phyloP scores from a whole-genome alignment of 2,329 filamentous ascomycete species.

The Aureobasidium vineae region DNA sequence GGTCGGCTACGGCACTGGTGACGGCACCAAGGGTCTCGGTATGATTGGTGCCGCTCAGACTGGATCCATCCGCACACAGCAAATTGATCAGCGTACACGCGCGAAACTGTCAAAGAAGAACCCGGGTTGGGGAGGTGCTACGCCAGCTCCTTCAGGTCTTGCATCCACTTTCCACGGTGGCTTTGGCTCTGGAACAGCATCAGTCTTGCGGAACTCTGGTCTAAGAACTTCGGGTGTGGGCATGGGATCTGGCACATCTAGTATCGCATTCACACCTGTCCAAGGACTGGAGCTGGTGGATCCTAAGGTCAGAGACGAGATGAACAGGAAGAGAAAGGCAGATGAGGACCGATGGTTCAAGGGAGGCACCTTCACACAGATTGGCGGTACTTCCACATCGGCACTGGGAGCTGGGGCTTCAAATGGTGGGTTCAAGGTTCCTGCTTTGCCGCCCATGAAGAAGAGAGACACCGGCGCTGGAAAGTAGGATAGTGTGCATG shows the following conservation, averaged over 20 bases:
- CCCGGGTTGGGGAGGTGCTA: constrained; percentile 80
- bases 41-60: constrained; percentile 92
- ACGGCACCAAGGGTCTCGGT: constrained; percentile 81
- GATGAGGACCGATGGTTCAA: constrained; percentile 98
- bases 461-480: constrained; percentile 43
- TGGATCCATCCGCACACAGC: constrained; percentile 81
- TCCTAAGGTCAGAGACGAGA: constrained; percentile 83
- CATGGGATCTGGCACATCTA: constrained; percentile 60
- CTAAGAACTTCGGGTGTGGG: constrained; percentile 77
- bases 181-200: constrained; percentile 65
- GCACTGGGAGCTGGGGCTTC: neutral
- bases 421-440: constrained; percentile 71
- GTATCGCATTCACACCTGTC: constrained; percentile 88
- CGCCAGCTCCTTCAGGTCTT: constrained; percentile 52
- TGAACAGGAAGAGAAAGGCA: constrained; percentile 85
- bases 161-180: constrained; percentile 79
- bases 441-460: constrained; percentile 70
- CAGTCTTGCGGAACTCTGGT: constrained; percentile 73
- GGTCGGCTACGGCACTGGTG: constrained; percentile 83
- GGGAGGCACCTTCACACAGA: constrained; percentile 92
- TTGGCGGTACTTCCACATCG: constrained; percentile 57
- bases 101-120: constrained; percentile 94
- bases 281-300: constrained; percentile 95
- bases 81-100: constrained; percentile 89
- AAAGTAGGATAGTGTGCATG: neutral